A percentile compares a stretch with the other conserved stretches of the same genome.
These are phyloP conservation scores for Penicillium pulvis DNA, from an alignment of 495 filamentous ascomycete genomes.

Conservation along the genomic window DNA sequence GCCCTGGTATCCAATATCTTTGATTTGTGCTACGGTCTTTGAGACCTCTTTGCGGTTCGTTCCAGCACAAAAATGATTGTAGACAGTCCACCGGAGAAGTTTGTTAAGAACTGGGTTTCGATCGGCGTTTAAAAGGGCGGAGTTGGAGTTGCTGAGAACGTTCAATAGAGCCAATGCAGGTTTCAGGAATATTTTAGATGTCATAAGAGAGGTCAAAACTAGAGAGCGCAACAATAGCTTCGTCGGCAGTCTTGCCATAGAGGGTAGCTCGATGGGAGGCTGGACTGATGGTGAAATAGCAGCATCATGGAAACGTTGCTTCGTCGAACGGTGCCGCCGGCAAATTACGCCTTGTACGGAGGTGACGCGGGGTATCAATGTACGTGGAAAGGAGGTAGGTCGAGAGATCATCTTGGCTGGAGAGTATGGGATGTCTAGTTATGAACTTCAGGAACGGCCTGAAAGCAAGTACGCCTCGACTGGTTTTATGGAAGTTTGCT, in stretches of 20 bases:
- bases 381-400: conserved; percentile 6
- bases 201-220: conserved; percentile 73
- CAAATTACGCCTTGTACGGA: background rate
- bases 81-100: conserved; percentile 76
- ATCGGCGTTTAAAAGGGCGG: conserved; percentile 59
- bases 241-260: conserved; percentile 69
- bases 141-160: conserved; percentile 62
- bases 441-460: background rate
- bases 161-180: conserved; percentile 65
- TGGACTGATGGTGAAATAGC: conserved; percentile 8
- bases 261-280: conserved; percentile 31
- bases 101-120: conserved; percentile 56
- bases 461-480: background rate
- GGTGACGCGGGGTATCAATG: background rate
- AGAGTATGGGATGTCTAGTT: background rate
- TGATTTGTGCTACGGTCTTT: conserved; percentile 58
- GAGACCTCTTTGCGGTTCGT: conserved; percentile 65
- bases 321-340: conserved; percentile 24
- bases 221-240: conserved; percentile 70
- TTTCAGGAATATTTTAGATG: conserved; percentile 66
- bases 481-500: background rate
- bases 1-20: conserved; percentile 71
- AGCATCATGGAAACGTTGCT: conserved; percentile 21
- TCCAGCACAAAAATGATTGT: conserved; percentile 82
- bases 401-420: conserved; percentile 15